phyloP scores from a whole-genome alignment of 768 basidiomycete species.

The Hygrophorus pudorinus region DNA sequence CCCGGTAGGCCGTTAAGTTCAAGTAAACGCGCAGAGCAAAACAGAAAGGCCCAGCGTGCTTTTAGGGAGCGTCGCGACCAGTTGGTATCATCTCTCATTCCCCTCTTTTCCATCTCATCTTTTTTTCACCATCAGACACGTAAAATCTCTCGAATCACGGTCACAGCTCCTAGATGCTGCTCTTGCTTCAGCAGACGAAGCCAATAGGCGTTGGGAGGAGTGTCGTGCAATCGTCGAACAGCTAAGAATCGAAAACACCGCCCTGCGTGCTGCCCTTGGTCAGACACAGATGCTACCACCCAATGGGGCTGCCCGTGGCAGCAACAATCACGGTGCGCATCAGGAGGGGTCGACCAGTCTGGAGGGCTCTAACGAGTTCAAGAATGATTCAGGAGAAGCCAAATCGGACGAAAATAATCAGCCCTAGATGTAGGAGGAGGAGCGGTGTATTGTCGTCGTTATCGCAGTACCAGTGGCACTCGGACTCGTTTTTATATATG shows the following conservation, averaged over 20 bases:
- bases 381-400: background rate
- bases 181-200: conserved; percentile 78
- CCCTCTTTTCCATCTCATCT: too few species aligned
- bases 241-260: conserved; percentile 74
- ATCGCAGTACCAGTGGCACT: too few species aligned
- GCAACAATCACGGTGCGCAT: too few species aligned
- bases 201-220: conserved; percentile 84
- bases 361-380: too few species aligned
- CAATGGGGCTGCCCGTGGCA: conserved; percentile 1
- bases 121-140: too few species aligned
- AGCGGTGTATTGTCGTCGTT: too few species aligned
- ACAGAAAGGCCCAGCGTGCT: conserved; percentile 87
- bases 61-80: conserved; percentile 87
- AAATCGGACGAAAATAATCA: background rate
- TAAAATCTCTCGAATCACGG: conserved; percentile 79
- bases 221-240: conserved; percentile 86
- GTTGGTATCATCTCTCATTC: too few species aligned
- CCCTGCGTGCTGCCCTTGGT: conserved; percentile 60
- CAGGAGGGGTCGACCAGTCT: too few species aligned
- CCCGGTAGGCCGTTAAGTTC: conserved; percentile 54
- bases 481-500: too few species aligned
- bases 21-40: conserved; percentile 89
- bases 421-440: background rate
- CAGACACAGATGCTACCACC: conserved; percentile 33
- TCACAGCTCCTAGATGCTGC: conserved; percentile 82